These are phyloP conservation scores for Leucocoprinus birnbaumii DNA, from an alignment of 768 basidiomycete genomes.

Conservation along the genomic window DNA sequence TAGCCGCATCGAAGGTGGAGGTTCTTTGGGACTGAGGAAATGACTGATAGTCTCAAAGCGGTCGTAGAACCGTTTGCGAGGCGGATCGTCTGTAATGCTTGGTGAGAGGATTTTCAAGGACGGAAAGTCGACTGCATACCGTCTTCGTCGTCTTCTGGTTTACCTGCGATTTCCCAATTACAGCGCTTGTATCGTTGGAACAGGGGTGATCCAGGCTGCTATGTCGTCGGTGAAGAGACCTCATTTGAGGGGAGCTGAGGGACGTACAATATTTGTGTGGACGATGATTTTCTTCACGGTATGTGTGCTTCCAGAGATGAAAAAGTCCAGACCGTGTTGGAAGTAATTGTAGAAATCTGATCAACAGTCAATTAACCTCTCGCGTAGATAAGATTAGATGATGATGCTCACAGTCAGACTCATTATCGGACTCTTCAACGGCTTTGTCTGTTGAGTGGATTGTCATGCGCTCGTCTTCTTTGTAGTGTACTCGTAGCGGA, in stretches of 20 bases:
- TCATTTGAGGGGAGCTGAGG: background rate
- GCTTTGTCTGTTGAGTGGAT: constrained; percentile 59
- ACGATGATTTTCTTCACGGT: constrained; percentile 80
- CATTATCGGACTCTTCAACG: constrained; percentile 34
- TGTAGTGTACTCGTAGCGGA: constrained; percentile 75
- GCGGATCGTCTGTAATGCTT: constrained; percentile 57
- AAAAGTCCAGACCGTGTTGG: constrained; percentile 85
- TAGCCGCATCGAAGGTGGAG: constrained; percentile 76
- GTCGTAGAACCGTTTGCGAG: constrained; percentile 69
- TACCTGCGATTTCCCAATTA: constrained; percentile 83
- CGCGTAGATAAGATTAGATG: background rate
- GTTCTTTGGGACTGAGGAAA: constrained; percentile 71
- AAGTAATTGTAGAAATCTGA: constrained; percentile 93
- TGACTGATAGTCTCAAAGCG: constrained; percentile 80
- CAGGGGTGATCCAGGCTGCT: constrained; percentile 80
- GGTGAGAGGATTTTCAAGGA: background rate
- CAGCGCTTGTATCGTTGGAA: constrained; percentile 93
- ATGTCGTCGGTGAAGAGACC: background rate
- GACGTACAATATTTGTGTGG: constrained; percentile 81
- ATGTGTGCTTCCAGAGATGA: constrained; percentile 71
- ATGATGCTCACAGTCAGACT: constrained; percentile 46
- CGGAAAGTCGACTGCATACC: constrained; percentile 35
- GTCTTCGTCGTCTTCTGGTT: constrained; percentile 81
- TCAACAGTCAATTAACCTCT: background rate
- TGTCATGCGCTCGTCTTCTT: constrained; percentile 86